Evolutionary conservation across 441 rosid species (phyloP).

Genomic region (Mallotus repandus): DNA sequence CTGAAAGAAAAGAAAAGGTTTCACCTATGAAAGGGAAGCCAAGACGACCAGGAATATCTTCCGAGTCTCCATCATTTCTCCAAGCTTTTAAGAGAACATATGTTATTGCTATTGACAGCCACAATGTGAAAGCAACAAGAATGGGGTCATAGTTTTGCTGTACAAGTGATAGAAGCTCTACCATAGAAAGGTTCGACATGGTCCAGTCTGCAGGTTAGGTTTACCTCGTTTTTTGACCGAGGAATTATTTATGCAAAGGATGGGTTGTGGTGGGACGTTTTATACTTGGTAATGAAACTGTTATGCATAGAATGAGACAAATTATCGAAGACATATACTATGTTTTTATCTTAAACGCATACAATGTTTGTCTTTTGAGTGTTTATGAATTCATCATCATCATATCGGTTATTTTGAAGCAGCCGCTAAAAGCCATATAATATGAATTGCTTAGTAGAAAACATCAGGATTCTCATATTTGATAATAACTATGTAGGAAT

Average conservation of each 20-base stretch:
- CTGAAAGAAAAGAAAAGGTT: slow-evolving; percentile 21
- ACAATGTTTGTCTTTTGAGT: too few species aligned
- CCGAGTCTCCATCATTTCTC: background rate
- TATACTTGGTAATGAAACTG: background rate
- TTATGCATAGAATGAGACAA: too few species aligned
- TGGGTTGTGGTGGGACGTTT: background rate
- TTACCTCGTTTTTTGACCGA: too few species aligned
- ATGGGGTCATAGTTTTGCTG: background rate
- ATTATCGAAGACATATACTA: too few species aligned
- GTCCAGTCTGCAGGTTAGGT: background rate
- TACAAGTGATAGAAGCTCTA: background rate
- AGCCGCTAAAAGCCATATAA: too few species aligned
- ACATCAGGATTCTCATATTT: too few species aligned
- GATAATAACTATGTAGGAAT: too few species aligned
- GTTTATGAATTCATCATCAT: too few species aligned
- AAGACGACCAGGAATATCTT: slow-evolving; percentile 5
- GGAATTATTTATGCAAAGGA: too few species aligned
- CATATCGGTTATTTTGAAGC: background rate
- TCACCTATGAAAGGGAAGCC: slow-evolving; percentile 35
- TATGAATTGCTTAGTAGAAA: too few species aligned
- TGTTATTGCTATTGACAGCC: background rate
- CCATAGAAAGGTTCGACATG: background rate
- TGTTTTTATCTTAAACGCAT: too few species aligned
- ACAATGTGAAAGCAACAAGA: background rate
- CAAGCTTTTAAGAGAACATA: background rate